Percentiles rank a stretch among this genome's conserved stretches.
Conservation (phyloP, 495 filamentous ascomycete species). For the Patellaria atrata region DNA sequence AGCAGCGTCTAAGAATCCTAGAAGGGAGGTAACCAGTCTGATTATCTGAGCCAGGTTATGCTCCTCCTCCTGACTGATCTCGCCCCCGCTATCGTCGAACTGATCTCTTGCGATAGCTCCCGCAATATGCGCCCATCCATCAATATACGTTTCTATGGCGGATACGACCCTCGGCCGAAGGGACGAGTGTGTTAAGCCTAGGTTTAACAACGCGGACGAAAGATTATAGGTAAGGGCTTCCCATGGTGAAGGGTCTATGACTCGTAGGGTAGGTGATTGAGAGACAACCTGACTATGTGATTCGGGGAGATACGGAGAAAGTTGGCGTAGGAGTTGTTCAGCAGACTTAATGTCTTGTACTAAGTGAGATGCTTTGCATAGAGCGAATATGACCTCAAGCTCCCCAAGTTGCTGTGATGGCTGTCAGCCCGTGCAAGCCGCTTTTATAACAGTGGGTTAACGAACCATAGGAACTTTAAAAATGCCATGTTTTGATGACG, state of each 20-base stretch:
- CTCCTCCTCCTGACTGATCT: constrained; percentile 44
- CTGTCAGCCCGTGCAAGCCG: constrained; percentile 35
- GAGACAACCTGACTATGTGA: constrained; percentile 63
- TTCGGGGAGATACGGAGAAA: constrained; percentile 72
- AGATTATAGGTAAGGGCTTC: constrained; percentile 70
- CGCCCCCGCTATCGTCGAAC: constrained; percentile 27
- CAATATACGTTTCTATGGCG: constrained; percentile 50
- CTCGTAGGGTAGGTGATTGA: constrained; percentile 65
- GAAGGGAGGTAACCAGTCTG: constrained; percentile 61
- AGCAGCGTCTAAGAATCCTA: constrained; percentile 76
- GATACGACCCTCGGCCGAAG: constrained; percentile 47
- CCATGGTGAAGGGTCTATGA: constrained; percentile 77
- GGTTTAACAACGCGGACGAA: constrained; percentile 58
- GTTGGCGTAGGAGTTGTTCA: constrained; percentile 52
- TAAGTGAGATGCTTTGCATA: constrained; percentile 72
- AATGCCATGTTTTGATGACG: no score
- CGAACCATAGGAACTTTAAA: constrained; percentile 21
- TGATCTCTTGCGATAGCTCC: constrained; percentile 14
- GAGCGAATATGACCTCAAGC: constrained; percentile 73
- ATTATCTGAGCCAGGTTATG: constrained; percentile 48
- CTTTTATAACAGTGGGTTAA: constrained; percentile 24
- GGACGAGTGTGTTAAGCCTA: constrained; percentile 53
- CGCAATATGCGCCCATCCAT: constrained; percentile 19
- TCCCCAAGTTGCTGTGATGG: constrained; percentile 51
- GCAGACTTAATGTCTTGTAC: constrained; percentile 54